Percentiles rank a stretch among this genome's conserved stretches.
These are phyloP conservation scores for Aspergillus indologenus DNA, from an alignment of 495 filamentous ascomycete species.

Conservation along the genomic window DNA sequence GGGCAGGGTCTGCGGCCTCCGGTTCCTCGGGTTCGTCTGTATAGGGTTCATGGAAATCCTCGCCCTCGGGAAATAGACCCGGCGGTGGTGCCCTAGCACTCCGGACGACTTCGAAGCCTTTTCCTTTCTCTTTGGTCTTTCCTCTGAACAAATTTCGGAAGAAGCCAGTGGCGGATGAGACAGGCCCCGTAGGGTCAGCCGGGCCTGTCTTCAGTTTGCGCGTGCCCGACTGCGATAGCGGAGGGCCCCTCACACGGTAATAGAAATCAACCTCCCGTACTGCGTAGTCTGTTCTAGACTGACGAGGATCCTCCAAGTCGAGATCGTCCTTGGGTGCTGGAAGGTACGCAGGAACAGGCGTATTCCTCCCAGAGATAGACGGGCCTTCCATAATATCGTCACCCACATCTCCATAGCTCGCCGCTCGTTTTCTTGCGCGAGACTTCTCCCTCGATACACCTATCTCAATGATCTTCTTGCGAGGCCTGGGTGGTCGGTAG, in stretches of 20 bases:
- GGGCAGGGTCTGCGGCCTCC: slow-evolving; percentile 24
- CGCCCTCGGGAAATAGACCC: slow-evolving; percentile 33
- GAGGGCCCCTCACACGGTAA: slow-evolving; percentile 87
- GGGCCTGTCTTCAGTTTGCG: slow-evolving; percentile 89
- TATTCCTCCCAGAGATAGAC: slow-evolving; percentile 48
- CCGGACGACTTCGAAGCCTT: slow-evolving; percentile 94
- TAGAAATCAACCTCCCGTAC: slow-evolving; percentile 94
- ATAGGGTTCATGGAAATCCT: slow-evolving; percentile 56
- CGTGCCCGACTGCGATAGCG: slow-evolving; percentile 74
- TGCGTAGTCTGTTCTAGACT: slow-evolving; percentile 74
- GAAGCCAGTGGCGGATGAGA: slow-evolving; percentile 85
- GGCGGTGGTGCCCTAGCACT: slow-evolving; percentile 65
- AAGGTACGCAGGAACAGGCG: slow-evolving; percentile 52
- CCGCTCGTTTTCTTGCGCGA: slow-evolving; percentile 41
- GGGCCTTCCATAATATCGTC: slow-evolving; percentile 45
- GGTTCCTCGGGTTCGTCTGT: slow-evolving; percentile 52
- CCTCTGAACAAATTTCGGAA: slow-evolving; percentile 74
- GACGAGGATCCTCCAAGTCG: slow-evolving; percentile 48
- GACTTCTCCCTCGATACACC: slow-evolving; percentile 37
- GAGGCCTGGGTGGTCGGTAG: slow-evolving; percentile 76
- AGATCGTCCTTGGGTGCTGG: slow-evolving; percentile 52
- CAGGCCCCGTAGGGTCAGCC: slow-evolving; percentile 88
- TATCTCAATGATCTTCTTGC: slow-evolving; percentile 57
- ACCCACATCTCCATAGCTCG: slow-evolving; percentile 31
- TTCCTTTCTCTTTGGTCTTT: slow-evolving; percentile 83